Conservation (phyloP, 306 rosid genomes). For the Elaeagnus macrophylla region DNA sequence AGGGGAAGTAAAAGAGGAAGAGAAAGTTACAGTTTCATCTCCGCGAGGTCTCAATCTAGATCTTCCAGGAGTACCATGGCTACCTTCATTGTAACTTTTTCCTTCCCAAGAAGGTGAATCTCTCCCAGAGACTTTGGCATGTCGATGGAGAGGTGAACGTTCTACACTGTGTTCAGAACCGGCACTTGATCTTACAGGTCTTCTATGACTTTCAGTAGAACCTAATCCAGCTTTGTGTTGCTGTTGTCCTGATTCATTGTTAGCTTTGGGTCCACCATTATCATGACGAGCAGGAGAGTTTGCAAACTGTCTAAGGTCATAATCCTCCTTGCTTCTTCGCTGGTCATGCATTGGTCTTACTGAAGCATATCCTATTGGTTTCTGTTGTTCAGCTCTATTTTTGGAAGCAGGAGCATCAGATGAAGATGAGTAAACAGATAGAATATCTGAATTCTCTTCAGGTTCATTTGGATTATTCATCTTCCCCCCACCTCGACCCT, state of each 20-base stretch:
- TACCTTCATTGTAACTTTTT: slow-evolving; percentile 47
- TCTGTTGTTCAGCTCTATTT: slow-evolving; percentile 24
- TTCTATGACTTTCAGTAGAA: slow-evolving; percentile 49
- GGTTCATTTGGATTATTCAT: slow-evolving; percentile 87
- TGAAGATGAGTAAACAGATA: slow-evolving; percentile 33
- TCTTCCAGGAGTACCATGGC: slow-evolving; percentile 75
- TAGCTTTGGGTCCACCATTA: slow-evolving; percentile 24
- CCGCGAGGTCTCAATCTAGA: slow-evolving; percentile 57
- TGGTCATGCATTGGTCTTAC: slow-evolving; percentile 29
- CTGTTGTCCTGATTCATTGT: slow-evolving; percentile 33
- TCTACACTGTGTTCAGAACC: slow-evolving; percentile 67
- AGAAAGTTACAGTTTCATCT: slow-evolving; percentile 55
- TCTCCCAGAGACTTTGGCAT: slow-evolving; percentile 50
- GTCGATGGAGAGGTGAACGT: slow-evolving; percentile 81
- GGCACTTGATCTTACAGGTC: slow-evolving; percentile 39
- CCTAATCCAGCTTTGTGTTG: slow-evolving; percentile 27
- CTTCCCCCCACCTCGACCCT: slow-evolving; percentile 53
- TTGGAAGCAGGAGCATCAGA: slow-evolving; percentile 36
- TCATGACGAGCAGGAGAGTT: slow-evolving; percentile 58
- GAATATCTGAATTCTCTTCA: slow-evolving; percentile 44
- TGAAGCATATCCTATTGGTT: slow-evolving; percentile 25
- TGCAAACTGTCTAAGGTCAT: slow-evolving; percentile 35
- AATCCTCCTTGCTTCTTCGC: slow-evolving; percentile 49
- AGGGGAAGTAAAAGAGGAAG: slow-evolving; percentile 3
- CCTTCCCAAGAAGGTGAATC: slow-evolving; percentile 60